Conservation (phyloP, 805 yeast genomes). For the Kazachstania africana region DNA sequence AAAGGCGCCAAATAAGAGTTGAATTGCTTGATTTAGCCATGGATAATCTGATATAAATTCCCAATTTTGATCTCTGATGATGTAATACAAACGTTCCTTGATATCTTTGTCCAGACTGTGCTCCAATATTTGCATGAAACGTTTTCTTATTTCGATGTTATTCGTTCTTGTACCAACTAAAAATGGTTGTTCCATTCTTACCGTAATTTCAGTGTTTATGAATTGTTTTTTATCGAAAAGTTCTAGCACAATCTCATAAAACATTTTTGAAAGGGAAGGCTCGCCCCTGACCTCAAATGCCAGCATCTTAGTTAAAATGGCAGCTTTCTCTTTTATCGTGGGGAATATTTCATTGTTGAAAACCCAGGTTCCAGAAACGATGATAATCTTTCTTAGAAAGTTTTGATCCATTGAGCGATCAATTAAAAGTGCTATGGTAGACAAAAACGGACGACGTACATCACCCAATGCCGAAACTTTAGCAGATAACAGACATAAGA, state of each 20-base stretch:
- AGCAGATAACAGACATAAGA: conserved; percentile 64
- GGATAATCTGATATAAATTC: conserved; percentile 85
- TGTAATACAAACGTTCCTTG: conserved; percentile 69
- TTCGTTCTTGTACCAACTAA: conserved; percentile 82
- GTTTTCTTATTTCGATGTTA: conserved; percentile 61
- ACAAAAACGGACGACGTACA: conserved; percentile 78
- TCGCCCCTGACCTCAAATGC: conserved; percentile 85
- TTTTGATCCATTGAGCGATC: conserved; percentile 77
- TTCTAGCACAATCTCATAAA: conserved; percentile 76
- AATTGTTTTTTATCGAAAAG: conserved; percentile 72
- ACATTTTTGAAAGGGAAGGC: conserved; percentile 59
- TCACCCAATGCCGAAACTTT: conserved; percentile 85
- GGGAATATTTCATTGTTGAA: conserved; percentile 84
- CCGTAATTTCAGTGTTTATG: conserved; percentile 78
- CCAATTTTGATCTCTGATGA: conserved; percentile 95
- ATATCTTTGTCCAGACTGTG: conserved; percentile 69
- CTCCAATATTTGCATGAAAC: conserved; percentile 68
- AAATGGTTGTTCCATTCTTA: conserved; percentile 93
- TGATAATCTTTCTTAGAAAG: conserved; percentile 61
- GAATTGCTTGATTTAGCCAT: conserved; percentile 91
- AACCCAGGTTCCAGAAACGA: conserved; percentile 80
- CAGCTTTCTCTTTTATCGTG: conserved; percentile 91
- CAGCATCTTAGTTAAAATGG: conserved; percentile 85
- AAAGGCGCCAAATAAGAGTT: conserved; percentile 70
- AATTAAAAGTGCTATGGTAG: conserved; percentile 77